Percentiles rank a stretch among this genome's conserved stretches.
Evolutionary conservation across 2,329 filamentous ascomycete genomes (phyloP).

Genomic region (Trichoderma sp.): DNA sequence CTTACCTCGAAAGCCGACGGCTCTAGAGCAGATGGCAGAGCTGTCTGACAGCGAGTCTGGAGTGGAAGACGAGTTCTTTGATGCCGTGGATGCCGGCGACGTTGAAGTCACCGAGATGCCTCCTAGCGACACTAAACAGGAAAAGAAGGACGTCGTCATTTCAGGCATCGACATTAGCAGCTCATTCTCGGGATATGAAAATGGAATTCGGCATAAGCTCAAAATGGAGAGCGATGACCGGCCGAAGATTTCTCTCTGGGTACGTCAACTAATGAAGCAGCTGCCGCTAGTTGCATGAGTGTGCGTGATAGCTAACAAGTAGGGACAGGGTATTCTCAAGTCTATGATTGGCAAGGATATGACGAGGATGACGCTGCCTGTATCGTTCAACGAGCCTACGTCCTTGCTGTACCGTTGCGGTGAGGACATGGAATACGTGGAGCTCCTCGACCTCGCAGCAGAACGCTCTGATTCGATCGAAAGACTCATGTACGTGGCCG

Average conservation of each 20-base stretch:
- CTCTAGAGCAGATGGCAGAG: constrained; percentile 67
- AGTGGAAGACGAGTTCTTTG: constrained; percentile 90
- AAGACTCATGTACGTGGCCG: constrained; percentile 88
- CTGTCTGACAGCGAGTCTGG: constrained; percentile 79
- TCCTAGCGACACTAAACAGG: constrained; percentile 41
- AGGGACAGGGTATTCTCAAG: constrained; percentile 79
- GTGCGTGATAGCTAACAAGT: constrained; percentile 23
- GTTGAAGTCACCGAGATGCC: constrained; percentile 75
- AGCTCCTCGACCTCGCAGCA: constrained; percentile 84
- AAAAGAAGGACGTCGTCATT: constrained; percentile 42
- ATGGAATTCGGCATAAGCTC: constrained; percentile 72
- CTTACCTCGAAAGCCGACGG: constrained; percentile 57
- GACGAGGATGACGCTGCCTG: constrained; percentile 98
- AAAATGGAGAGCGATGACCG: constrained; percentile 90
- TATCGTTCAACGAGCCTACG: constrained; percentile 98
- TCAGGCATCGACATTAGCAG: constrained; percentile 63
- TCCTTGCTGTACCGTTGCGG: constrained; percentile 91
- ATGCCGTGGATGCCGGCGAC: constrained; percentile 90
- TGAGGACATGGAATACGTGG: constrained; percentile 97
- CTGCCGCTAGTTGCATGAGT: neutral
- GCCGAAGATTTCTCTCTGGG: constrained; percentile 94
- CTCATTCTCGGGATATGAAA: constrained; percentile 88
- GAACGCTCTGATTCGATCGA: constrained; percentile 85
- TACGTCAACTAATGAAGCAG: constrained; percentile 45
- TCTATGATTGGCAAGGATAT: constrained; percentile 99